phyloP scores from a whole-genome alignment of 2,329 filamentous ascomycete species.

The Phymatotrichopsis omnivora region DNA sequence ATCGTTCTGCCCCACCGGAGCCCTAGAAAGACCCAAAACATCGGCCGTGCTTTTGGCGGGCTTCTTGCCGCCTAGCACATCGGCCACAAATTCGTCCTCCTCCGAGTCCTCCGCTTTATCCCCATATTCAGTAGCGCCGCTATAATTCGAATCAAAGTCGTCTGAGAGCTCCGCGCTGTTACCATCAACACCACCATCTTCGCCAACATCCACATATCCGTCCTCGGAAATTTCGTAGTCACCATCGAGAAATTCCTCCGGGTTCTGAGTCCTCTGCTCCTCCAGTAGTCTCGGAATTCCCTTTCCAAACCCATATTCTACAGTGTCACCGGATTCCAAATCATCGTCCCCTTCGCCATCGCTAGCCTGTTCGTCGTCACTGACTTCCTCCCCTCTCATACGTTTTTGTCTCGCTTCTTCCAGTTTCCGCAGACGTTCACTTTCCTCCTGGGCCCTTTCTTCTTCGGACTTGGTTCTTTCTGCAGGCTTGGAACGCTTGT shows the following conservation, averaged over 20 bases:
- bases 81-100: constrained; percentile 64
- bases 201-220: constrained; percentile 37
- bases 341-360: constrained; percentile 39
- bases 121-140: constrained; percentile 24
- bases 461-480: constrained; percentile 87
- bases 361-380: constrained; percentile 48
- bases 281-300: constrained; percentile 46
- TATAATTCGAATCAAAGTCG: constrained; percentile 20
- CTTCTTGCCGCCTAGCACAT: constrained; percentile 49
- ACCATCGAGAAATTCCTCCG: constrained; percentile 48
- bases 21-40: constrained; percentile 33
- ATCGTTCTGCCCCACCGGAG: constrained; percentile 37
- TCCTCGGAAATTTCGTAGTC: constrained; percentile 47
- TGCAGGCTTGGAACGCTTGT: constrained; percentile 74
- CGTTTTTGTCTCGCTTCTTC: constrained; percentile 72
- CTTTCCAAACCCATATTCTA: constrained; percentile 47
- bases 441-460: constrained; percentile 68
- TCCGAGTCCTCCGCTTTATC: constrained; percentile 37
- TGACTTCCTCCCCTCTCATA: constrained; percentile 74
- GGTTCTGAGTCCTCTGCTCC: constrained; percentile 34
- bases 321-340: constrained; percentile 46
- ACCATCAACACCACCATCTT: constrained; percentile 34
- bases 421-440: constrained; percentile 63
- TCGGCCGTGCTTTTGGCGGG: constrained; percentile 42
- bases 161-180: constrained; percentile 19